A percentile compares a stretch with the other conserved stretches of the same genome.
phyloP scores from a whole-genome alignment of 306 rosid genomes.

The Quercus alba region DNA sequence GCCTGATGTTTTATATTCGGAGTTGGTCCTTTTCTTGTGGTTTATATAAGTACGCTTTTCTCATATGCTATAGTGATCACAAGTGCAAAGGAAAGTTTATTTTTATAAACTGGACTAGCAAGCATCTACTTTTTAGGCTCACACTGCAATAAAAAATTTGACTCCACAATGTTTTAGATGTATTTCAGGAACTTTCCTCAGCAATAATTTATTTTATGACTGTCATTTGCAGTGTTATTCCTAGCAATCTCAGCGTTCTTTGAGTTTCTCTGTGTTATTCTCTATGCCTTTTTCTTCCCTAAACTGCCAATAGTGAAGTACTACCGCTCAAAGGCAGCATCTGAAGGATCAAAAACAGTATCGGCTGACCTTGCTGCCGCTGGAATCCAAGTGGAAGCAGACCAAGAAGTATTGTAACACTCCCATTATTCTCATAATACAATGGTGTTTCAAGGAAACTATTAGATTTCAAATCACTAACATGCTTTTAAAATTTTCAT shows the following conservation, averaged over 20 bases:
- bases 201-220: not conserved
- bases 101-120: not conserved
- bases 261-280: constrained; percentile 59
- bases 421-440: not conserved
- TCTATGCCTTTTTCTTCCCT: constrained; percentile 65
- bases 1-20: no score
- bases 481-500: not conserved
- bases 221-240: constrained; percentile 58
- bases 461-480: not conserved
- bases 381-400: constrained; percentile 41
- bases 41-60: no score
- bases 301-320: constrained; percentile 72
- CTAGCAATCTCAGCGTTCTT: constrained; percentile 48
- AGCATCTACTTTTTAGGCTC: not conserved
- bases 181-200: not conserved
- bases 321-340: constrained; percentile 76
- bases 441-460: not conserved
- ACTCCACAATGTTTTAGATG: not conserved
- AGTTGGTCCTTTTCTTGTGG: no score
- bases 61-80: not conserved
- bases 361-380: constrained; percentile 80
- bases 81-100: not conserved
- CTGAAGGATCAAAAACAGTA: constrained; percentile 83
- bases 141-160: no score
- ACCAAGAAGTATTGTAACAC: constrained; percentile 35